Evolutionary conservation across 2,329 filamentous ascomycete species (phyloP).

Genomic region (Orbilia brochopaga): DNA sequence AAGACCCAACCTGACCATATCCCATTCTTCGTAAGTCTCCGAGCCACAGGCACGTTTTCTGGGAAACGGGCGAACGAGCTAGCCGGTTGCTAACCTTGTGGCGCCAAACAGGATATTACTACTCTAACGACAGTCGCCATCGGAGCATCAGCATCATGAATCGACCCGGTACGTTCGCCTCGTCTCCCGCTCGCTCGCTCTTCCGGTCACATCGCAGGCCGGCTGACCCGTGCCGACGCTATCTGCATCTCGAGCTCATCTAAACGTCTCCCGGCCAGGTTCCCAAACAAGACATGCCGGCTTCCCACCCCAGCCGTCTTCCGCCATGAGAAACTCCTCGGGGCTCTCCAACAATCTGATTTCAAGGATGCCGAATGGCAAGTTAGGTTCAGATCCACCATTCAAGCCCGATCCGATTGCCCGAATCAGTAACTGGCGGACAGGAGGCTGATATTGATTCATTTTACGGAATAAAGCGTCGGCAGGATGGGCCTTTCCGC

Average conservation of each 20-base stretch:
- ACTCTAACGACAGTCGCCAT: not conserved
- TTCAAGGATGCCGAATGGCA: slow-evolving; percentile 48
- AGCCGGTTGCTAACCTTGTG: not conserved
- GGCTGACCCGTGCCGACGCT: not conserved
- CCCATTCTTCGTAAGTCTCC: not conserved
- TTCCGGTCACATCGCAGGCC: not conserved
- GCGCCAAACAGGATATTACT: not conserved
- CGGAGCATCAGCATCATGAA: slow-evolving; percentile 26
- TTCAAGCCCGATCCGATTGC: not conserved
- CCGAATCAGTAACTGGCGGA: not conserved
- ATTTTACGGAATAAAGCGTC: slow-evolving; percentile 24
- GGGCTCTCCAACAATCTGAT: slow-evolving; percentile 35
- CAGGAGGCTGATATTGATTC: not conserved
- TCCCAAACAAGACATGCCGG: slow-evolving; percentile 48
- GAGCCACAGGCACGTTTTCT: not conserved
- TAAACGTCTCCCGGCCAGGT: slow-evolving; percentile 29
- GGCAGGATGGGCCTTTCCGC: slow-evolving; percentile 44
- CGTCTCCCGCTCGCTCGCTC: not conserved
- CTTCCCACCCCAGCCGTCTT: slow-evolving; percentile 48
- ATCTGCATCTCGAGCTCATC: slow-evolving; percentile 5
- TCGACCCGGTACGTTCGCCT: slow-evolving; percentile 38
- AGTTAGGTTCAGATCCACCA: slow-evolving; percentile 38
- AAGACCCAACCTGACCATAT: not conserved
- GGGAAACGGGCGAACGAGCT: not conserved
- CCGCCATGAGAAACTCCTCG: slow-evolving; percentile 37